Evolutionary conservation across 2,329 filamentous ascomycete species (phyloP), one percentile per base, ranked within the genome.

Genomic region (Aspergillus pseudotamarii): DNA sequence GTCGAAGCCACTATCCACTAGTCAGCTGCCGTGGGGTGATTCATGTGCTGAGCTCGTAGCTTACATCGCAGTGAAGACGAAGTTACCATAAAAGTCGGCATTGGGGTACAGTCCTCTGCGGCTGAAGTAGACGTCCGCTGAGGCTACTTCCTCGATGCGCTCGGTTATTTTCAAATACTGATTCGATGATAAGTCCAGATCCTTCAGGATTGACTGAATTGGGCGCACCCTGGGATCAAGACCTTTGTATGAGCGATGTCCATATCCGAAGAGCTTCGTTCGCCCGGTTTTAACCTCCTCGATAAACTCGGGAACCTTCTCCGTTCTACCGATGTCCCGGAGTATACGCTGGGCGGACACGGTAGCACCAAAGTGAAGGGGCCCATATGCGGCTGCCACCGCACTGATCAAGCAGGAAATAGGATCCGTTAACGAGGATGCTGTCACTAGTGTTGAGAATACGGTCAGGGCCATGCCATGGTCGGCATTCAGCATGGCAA

Each of bases 381-480:
- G 85, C 0, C 86, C 86, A 66, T 86, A 85, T 0, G 84, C 84
- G 0, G 85, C 80, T n/a, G 83, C 81, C 6, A 84, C 79, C 0
- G 84, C 83, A 1, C 84, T 75, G 14, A 87, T 82, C 21, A 84
- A 79, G 66, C 82, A 85, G 64, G 75, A 75, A 79, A 86, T 72
- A 0, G 85, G 85, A 68, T 88, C 86, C 0, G 86, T 82, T 12
- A 88, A 73, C 0, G 83, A 84, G 60, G 82, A 85, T 9, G 85
- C 84, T 23, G 86, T 84, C 61, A 87, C 84, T 19, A 88, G 75
- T 36, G 86, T 80, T 1, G 85, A 83, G 1, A 85, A 84, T 0
- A 85, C 86, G 2, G 84, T 84, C 69, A 84, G 82, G 66, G 86
- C 86, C 72, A 88, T 84, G 64, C 86, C 86, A 69, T 88, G 85